These are phyloP conservation scores for Colletotrichum sp. DNA, from an alignment of 2,329 filamentous ascomycete species.

Conservation along the genomic window DNA sequence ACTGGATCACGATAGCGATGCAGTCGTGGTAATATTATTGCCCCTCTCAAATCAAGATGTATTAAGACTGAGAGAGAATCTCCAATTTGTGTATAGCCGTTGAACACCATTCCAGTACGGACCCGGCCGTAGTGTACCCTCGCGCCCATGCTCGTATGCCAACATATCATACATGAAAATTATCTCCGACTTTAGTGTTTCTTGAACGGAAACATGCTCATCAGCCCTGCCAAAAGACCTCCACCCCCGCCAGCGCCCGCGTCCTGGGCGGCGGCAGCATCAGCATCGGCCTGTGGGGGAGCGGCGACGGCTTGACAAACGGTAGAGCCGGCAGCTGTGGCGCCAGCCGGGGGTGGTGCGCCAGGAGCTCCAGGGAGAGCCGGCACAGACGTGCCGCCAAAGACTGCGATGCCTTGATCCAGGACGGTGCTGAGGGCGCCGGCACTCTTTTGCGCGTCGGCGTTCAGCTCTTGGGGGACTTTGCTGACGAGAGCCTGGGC, in stretches of 20 bases:
- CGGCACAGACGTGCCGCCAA: not conserved
- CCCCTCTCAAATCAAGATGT: not conserved
- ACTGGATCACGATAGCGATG: not conserved
- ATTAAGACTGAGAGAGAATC: not conserved
- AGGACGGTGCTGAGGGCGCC: conserved; percentile 3
- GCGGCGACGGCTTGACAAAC: not conserved
- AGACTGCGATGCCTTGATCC: conserved; percentile 2
- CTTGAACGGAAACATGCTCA: not conserved
- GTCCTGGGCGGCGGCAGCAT: not conserved
- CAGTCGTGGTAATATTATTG: not conserved
- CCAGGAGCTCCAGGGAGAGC: not conserved
- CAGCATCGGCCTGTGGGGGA: not conserved
- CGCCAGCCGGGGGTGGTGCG: not conserved
- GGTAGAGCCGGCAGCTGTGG: not conserved
- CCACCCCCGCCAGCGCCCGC: not conserved
- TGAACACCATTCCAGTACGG: not conserved
- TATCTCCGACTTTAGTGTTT: not conserved
- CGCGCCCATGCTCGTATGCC: not conserved
- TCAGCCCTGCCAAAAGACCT: not conserved
- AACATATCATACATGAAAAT: not conserved
- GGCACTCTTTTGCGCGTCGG: conserved; percentile 8
- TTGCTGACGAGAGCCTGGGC: conserved; percentile 15
- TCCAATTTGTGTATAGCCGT: not conserved
- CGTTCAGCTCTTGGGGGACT: not conserved
- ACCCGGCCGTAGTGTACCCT: conserved; percentile 9